Evolutionary conservation across 179 eudicot genomes (phyloP), one percentile per base, ranked within the genome.

Genomic region (Nepenthes alata): DNA sequence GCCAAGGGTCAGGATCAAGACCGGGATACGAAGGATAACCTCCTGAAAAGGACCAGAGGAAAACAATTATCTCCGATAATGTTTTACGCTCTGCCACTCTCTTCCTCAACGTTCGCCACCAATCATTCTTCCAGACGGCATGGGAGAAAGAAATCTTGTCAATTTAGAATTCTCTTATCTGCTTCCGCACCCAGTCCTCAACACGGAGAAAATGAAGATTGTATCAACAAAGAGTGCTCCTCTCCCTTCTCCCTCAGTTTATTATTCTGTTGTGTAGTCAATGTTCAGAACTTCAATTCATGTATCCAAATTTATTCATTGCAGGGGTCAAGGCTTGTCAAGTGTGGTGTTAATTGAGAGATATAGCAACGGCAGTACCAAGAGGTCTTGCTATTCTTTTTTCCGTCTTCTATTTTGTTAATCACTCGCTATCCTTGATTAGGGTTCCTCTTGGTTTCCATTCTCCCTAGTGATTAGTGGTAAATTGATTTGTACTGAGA

Each of bases 361-460:
- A 71, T 76, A 76, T 62, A 80, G 68, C 35, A 82, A 87, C 77
- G 97, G 97, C 58, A 71, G 81, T 72, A 69, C 86, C 16, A 90
- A 83, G 64, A 85, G 95, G 97, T 89, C 39, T 57, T 56, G 60
- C 16, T 64, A 58, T 53, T 41, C 49, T 62, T 61, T 55, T 37
- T 25, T 70, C 35, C 45, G 35, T n/a, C 35, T 37, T 47, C 16
- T 15, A 12, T 60, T 12, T 6, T 13, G 3, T 41, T 44, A 41
- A n/a, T 38, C 10, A 13, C 5, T 39, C 14, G 7, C 3, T 47
- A 0, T 11, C n/a, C 14, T 52, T 14, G 11, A 8, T 51, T 44
- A n/a, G 7, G 41, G n/a, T 3, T 51, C 25, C 25, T 14, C 44
- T 53, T 48, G 53, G 6, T 49, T 49, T 3, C n/a, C 52, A 11